phyloP scores from a whole-genome alignment of 805 yeast genomes.

The Huiozyma naganishii region DNA sequence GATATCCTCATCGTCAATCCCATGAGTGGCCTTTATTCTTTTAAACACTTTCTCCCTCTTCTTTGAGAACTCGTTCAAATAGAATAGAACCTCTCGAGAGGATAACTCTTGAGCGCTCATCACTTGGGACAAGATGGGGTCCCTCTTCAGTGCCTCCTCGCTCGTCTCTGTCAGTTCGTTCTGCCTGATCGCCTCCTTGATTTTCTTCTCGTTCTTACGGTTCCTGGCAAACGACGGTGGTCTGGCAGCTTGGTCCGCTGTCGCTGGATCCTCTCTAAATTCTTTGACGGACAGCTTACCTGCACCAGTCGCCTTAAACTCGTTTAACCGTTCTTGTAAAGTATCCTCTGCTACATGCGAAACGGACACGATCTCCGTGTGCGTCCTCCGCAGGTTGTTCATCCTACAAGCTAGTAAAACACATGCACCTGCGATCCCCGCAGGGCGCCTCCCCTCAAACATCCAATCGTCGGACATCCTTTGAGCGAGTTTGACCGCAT shows the following conservation, averaged over 20 bases:
- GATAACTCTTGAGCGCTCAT: constrained; percentile 36
- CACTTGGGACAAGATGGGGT: constrained; percentile 36
- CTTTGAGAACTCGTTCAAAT: constrained; percentile 25
- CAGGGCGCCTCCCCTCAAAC: constrained; percentile 93
- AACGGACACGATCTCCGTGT: constrained; percentile 86
- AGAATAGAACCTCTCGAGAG: constrained; percentile 34
- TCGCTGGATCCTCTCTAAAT: constrained; percentile 39
- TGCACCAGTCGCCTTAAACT: constrained; percentile 69
- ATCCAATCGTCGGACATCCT: constrained; percentile 95
- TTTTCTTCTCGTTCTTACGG: constrained; percentile 38
- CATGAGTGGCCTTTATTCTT: constrained; percentile 23
- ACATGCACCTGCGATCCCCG: constrained; percentile 98
- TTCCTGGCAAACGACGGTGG: constrained; percentile 80
- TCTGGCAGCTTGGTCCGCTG: constrained; percentile 29
- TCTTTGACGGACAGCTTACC: constrained; percentile 62
- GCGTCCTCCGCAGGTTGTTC: constrained; percentile 89
- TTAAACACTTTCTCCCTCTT: constrained; percentile 20
- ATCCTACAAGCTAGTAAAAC: constrained; percentile 86
- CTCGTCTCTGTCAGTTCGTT: constrained; percentile 24
- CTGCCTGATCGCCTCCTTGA: constrained; percentile 27
- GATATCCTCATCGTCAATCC: constrained; percentile 23
- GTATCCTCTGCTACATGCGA: constrained; percentile 95
- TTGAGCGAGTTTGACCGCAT: constrained; percentile 77
- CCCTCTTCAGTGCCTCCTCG: constrained; percentile 31
- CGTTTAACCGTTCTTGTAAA: constrained; percentile 78